A percentile compares a stretch with the other conserved stretches of the same genome.
Conservation (phyloP, 1,284 basidiomycete species). For the Austroboletus niveus region DNA sequence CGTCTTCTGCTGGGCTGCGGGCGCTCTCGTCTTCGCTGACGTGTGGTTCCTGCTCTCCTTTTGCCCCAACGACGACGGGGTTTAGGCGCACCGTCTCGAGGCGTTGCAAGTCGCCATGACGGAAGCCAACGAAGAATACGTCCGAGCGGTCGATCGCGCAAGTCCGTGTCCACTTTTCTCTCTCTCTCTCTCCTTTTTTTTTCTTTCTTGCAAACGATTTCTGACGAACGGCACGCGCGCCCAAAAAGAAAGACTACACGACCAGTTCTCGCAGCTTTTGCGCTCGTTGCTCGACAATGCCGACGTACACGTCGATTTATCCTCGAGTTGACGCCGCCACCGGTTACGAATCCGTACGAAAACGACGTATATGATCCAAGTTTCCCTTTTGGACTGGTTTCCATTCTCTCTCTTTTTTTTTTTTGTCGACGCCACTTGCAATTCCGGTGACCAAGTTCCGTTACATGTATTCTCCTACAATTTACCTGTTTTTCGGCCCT, state of each 20-base stretch:
- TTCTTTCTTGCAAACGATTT: not conserved
- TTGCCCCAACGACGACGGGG: not conserved
- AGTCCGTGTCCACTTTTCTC: constrained; percentile 46
- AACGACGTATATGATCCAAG: not conserved
- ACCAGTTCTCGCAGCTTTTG: constrained; percentile 59
- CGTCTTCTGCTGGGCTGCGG: constrained; percentile 8
- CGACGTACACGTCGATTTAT: constrained; percentile 35
- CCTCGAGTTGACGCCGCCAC: constrained; percentile 1
- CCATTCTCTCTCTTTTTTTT: not conserved
- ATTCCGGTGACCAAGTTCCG: not conserved
- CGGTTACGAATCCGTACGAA: not conserved
- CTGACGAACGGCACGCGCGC: too few species aligned
- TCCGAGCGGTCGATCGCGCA: constrained; percentile 64
- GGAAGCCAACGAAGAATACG: constrained; percentile 70
- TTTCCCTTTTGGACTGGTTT: not conserved
- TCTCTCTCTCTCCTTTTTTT: not conserved
- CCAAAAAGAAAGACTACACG: constrained; percentile 49
- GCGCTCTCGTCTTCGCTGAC: not conserved
- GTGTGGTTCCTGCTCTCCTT: not conserved
- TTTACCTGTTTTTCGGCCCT: too few species aligned
- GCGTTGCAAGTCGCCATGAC: constrained; percentile 66
- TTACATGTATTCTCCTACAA: not conserved
- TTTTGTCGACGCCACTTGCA: not conserved
- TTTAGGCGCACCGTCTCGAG: constrained; percentile 61
- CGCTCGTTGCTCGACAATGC: constrained; percentile 58